Evolutionary conservation across 2,329 filamentous ascomycete species (phyloP).

Genomic region (Alternaria sp.): DNA sequence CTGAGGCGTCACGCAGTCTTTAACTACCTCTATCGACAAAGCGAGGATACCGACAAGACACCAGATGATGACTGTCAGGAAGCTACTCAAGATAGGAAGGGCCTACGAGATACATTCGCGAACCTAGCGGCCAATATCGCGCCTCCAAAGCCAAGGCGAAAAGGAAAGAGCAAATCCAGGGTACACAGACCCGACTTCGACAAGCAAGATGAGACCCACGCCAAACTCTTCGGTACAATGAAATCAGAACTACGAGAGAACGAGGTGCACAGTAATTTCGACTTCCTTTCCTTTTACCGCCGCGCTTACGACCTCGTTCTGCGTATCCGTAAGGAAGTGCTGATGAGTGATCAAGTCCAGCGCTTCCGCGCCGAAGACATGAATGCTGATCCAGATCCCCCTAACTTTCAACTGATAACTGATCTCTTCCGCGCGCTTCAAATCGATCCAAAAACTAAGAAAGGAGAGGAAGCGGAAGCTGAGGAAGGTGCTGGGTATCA

Average conservation of each 20-base stretch:
- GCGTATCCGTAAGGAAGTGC: conserved; percentile 18
- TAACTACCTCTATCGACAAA: conserved; percentile 15
- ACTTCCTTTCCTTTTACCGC: conserved; percentile 32
- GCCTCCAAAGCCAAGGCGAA: neutral
- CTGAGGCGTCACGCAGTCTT: conserved; percentile 29
- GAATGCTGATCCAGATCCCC: conserved; percentile 14
- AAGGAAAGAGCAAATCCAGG: conserved; percentile 15
- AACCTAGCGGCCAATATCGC: conserved; percentile 8
- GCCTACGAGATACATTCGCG: conserved; percentile 15
- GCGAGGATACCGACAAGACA: neutral
- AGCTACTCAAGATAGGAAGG: neutral
- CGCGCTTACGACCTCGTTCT: conserved; percentile 20
- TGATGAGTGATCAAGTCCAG: conserved; percentile 14
- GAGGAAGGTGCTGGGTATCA: conserved; percentile 11
- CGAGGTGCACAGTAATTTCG: conserved; percentile 31
- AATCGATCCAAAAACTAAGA: conserved; percentile 17
- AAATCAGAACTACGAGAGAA: conserved; percentile 14
- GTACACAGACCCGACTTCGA: conserved; percentile 16
- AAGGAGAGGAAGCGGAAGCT: neutral
- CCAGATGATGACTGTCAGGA: neutral
- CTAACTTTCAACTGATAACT: conserved; percentile 8
- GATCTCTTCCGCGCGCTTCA: conserved; percentile 19
- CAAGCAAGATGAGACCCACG: conserved; percentile 4
- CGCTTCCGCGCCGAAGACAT: conserved; percentile 6
- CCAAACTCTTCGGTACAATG: conserved; percentile 15